phyloP scores from a whole-genome alignment of 164 flowering plant species.

The Aristolochia contorta region DNA sequence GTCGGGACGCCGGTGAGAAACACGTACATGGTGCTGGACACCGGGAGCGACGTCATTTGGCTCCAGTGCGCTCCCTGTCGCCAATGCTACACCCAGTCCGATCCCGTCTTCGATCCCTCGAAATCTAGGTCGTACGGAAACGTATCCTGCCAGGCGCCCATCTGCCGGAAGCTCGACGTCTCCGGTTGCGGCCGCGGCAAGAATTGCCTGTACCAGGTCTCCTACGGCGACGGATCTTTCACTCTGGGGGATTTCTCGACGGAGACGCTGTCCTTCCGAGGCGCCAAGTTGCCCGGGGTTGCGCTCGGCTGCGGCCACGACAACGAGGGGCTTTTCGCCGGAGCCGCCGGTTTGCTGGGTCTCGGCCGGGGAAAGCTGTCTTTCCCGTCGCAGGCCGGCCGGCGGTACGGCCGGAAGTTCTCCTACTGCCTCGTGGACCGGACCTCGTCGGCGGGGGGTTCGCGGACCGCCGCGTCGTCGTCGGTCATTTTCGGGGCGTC shows the following conservation, averaged over 20 bases:
- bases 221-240: conserved; percentile 93
- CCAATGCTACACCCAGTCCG: conserved; percentile 76
- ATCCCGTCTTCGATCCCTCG: conserved; percentile 76
- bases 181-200: conserved; percentile 45
- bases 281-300: conserved; percentile 34
- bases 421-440: conserved; percentile 90
- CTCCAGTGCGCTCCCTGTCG: conserved; percentile 82
- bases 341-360: conserved; percentile 87
- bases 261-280: conserved; percentile 77
- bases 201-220: conserved; percentile 68
- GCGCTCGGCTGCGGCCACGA: conserved; percentile 95
- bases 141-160: conserved; percentile 46
- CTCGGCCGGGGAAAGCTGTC: conserved; percentile 76
- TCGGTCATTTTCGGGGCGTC: conserved; percentile 62
- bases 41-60: conserved; percentile 94
- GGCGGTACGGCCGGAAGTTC: conserved; percentile 55
- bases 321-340: conserved; percentile 86
- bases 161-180: conserved; percentile 55
- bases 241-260: conserved; percentile 79
- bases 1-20: conserved; percentile 73
- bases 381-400: conserved; percentile 64
- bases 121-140: conserved; percentile 35
- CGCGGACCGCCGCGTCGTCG: conserved; percentile 49
- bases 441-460: conserved; percentile 20
- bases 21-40: conserved; percentile 79